Evolutionary conservation across 257 asterid species (phyloP).

Genomic region (Capsicum chinense): DNA sequence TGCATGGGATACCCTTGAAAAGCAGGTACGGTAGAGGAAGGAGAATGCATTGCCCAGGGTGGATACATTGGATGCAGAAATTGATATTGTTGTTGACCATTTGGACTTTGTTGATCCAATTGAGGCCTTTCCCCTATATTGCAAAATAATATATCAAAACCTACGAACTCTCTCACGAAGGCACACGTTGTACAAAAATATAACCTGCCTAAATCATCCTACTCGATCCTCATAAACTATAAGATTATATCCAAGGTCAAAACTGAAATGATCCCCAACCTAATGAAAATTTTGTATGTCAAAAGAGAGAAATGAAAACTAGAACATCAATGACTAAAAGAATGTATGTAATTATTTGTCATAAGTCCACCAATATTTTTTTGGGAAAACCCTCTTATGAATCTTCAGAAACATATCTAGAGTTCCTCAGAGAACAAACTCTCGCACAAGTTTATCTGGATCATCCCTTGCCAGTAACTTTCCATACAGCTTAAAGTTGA

Average conservation of each 20-base stretch:
- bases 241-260: background rate
- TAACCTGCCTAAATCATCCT: slow-evolving; percentile 7
- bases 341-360: background rate
- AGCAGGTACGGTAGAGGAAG: slow-evolving; percentile 65
- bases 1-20: slow-evolving; percentile 87
- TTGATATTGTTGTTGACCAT: slow-evolving; percentile 64
- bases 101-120: slow-evolving; percentile 53
- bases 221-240: slow-evolving; percentile 19
- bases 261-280: background rate
- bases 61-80: slow-evolving; percentile 73
- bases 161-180: slow-evolving; percentile 28
- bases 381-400: background rate
- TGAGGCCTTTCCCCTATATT: slow-evolving; percentile 49
- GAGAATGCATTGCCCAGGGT: slow-evolving; percentile 78
- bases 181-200: slow-evolving; percentile 10
- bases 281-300: background rate
- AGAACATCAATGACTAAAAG: slow-evolving; percentile 14
- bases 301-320: slow-evolving; percentile 2
- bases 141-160: slow-evolving; percentile 33
- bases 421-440: background rate
- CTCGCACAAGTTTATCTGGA: slow-evolving; percentile 18
- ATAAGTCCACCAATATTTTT: background rate
- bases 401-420: background rate
- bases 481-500: background rate
- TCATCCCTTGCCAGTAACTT: slow-evolving; percentile 12